Evolutionary conservation across 345 rosid genomes (phyloP), one percentile per base, ranked within the genome.

Genomic region (Raphanus sativus): DNA sequence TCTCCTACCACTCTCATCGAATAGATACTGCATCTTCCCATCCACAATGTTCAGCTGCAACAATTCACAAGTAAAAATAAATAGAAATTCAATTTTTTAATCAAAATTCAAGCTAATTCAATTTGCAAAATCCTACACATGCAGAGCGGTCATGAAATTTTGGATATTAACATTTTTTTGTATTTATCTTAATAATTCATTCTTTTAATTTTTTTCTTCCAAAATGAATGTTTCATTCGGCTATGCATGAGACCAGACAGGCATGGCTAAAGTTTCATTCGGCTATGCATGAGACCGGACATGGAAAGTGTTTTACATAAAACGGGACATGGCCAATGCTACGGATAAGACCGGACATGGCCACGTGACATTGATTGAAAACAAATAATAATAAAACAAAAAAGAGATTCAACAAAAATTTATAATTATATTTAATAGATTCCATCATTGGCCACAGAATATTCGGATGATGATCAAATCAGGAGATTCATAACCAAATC

Each of bases 21-120:
- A 96, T 77, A 96, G 75, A 73, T 96, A 96, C 86, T 96, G 99
- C 94, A 82, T 90, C 97, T 82, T 96, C 77, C 98, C 99, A 16
- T 88, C 97, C 62, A 93, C 99, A 71, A 95, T 74, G 83, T 89
- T 85, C 76, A 95, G 36, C 99, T 95, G 86, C 73, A 45, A 66
- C 42, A 40, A 1, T 15, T 13, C 52, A 11, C 4, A 55, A 29
- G 15, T 10, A 40, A 15, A 17, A 48, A 45, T 45, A 12, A 45
- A 45, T 12, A 12, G 1, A 45, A 13, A 45, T 13, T 40, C 5
- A n/a, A n/a, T n/a, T n/a, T n/a, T n/a, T n/a, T n/a, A n/a, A n/a
- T n/a, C n/a, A n/a, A n/a, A 48, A n/a, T 48, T 48, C 55, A 48
- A 48, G 55, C 2, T 48, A 48, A 48, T n/a, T 48, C 17, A 1